Conservation (phyloP, 345 rosid species). For the Cardamine occulta region DNA sequence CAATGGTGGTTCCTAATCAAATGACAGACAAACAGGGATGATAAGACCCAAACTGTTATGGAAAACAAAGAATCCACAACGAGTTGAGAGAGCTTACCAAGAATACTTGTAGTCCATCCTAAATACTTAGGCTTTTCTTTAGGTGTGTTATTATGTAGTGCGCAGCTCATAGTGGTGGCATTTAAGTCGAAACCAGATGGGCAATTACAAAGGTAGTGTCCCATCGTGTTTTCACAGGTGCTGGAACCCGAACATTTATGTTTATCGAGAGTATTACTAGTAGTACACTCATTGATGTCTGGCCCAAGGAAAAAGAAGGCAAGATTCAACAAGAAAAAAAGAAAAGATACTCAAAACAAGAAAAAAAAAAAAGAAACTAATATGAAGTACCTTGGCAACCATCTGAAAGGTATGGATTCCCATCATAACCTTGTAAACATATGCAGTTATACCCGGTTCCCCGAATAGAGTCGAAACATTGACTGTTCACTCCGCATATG, state of each 20-base stretch:
- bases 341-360: too few relatives aligned
- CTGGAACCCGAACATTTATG: not conserved
- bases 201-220: slow-evolving; percentile 45
- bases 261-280: too few relatives aligned
- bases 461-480: too few relatives aligned
- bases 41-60: too few relatives aligned
- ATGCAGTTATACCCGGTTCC: slow-evolving; percentile 37
- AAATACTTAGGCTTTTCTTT: too few relatives aligned
- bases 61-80: not conserved
- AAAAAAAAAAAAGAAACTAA: not conserved
- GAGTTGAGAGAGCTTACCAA: not conserved
- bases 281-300: slow-evolving; percentile 19
- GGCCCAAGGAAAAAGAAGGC: not conserved
- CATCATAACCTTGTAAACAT: slow-evolving; percentile 40
- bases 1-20: slow-evolving; percentile 9
- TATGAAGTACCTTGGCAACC: slow-evolving; percentile 36
- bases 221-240: not conserved
- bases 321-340: too few relatives aligned
- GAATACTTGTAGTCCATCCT: not conserved
- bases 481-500: slow-evolving; percentile 12
- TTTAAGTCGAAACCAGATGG: not conserved
- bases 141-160: too few relatives aligned
- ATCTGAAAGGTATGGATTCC: slow-evolving; percentile 39
- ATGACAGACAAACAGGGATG: too few relatives aligned
- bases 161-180: not conserved